Percentiles rank a stretch among this genome's conserved stretches.
Evolutionary conservation across 768 basidiomycete genomes (phyloP).

Genomic region (Lactarius tabidus): DNA sequence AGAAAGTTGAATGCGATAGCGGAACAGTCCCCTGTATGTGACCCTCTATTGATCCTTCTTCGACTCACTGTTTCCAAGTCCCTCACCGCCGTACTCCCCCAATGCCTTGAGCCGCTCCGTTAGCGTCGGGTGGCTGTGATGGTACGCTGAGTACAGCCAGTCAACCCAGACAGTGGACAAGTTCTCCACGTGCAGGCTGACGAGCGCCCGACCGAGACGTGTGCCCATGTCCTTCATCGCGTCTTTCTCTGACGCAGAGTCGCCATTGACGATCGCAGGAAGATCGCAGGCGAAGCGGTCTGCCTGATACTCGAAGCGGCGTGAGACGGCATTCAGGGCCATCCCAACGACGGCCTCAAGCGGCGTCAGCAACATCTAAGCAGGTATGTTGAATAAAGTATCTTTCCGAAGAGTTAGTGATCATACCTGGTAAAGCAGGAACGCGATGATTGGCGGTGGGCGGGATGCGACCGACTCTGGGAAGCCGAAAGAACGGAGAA

Average conservation of each 20-base stretch:
- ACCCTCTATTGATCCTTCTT: constrained; percentile 34
- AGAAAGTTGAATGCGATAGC: neutral
- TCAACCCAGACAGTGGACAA: constrained; percentile 92
- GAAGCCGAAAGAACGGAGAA: constrained; percentile 82
- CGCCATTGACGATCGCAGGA: constrained; percentile 30
- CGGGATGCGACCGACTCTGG: constrained; percentile 53
- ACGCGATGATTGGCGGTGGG: constrained; percentile 81
- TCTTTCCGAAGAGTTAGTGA: neutral
- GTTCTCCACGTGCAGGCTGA: constrained; percentile 88
- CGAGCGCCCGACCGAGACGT: constrained; percentile 74
- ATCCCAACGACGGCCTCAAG: constrained; percentile 70
- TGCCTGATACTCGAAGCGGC: constrained; percentile 90
- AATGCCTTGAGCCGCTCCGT: constrained; percentile 84
- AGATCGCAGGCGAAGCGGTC: constrained; percentile 83
- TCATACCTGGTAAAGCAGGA: constrained; percentile 74
- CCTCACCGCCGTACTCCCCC: constrained; percentile 39
- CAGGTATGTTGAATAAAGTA: neutral
- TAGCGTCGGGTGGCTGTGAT: constrained; percentile 94
- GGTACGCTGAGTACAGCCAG: constrained; percentile 94
- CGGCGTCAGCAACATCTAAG: constrained; percentile 74
- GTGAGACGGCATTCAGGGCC: constrained; percentile 74
- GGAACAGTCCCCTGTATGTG: neutral
- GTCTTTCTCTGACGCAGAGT: constrained; percentile 41
- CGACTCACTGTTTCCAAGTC: constrained; percentile 23
- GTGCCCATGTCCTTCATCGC: constrained; percentile 84